Base-by-base conservation (phyloP, 2,329 filamentous ascomycete genomes). In the Fonsecaea erecta region DNA sequence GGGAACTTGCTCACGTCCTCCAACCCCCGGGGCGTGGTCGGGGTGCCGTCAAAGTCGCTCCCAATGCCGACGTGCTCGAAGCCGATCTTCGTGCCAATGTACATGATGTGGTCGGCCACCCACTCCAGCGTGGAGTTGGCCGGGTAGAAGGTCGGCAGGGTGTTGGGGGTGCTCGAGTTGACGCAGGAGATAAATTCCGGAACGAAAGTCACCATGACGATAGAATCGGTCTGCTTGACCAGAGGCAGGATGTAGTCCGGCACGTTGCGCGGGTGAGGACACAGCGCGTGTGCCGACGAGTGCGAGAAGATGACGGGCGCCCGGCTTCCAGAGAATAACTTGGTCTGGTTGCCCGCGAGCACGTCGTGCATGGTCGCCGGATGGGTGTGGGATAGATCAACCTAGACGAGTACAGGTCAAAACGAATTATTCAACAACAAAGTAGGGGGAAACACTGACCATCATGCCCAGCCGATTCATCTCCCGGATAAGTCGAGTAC, bases 381-480 rank as follows among this genome's bases (percentile, higher is more conserved):
- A 72, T 90, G 84, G 32, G 88, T 86, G 76, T 97, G 94, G 7
- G 90, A 85, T 32, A 97, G 83, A 75, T 97, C 93, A 51, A 98
- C 35, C 64, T 60, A 21, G 32, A 1, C n/a, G 35, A n/a, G n/a
- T 9, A 52, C 9, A 12, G 32, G 14, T 34, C 30, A 48, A 48
- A 32, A 18, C 18, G 34, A 26, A 16, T 54, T 54, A 14, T 18
- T 53, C 16, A n/a, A 30, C 28, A 30, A 8, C 28, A 30, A 30
- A 8, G 28, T 21, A 30, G 3, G 18, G 53, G 26, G 18, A 2
- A 8, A 35, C 16, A 32, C 60, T 60, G 32, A 64, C 91, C 16
- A 97, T 87, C 88, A 97, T 93, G 32, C 94, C 93, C 1, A 97
- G 81, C 2, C 94, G 86, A 75, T 97, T 97, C 93, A 97, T 97